These are phyloP conservation scores for Plasmodium vivax DNA, from an alignment of 169 alveolate species.

Conservation along the genomic window DNA sequence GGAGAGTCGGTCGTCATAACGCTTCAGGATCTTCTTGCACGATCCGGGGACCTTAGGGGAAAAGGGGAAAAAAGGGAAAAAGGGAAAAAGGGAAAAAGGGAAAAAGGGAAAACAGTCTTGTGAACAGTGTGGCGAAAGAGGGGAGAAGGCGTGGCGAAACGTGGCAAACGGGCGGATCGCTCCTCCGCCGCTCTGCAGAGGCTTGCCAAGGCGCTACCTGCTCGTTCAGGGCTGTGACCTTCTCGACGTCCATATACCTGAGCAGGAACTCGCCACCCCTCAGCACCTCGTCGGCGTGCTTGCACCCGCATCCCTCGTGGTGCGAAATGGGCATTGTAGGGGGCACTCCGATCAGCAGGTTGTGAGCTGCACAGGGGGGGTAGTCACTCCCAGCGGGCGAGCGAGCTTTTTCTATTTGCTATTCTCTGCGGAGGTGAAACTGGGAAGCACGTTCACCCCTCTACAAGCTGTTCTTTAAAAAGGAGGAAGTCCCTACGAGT, in stretches of 20 bases:
- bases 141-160: neutral
- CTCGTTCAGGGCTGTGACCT: conserved; percentile 83
- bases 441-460: neutral
- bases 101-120: neutral
- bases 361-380: neutral
- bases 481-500: neutral
- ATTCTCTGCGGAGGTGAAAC: neutral
- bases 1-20: conserved; percentile 78
- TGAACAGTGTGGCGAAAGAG: neutral
- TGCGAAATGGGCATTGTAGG: conserved; percentile 84
- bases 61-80: neutral
- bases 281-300: conserved; percentile 78
- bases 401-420: neutral
- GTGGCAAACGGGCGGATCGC: neutral
- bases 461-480: neutral
- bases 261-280: conserved; percentile 81
- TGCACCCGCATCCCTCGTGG: conserved; percentile 85
- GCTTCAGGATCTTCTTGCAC: conserved; percentile 77
- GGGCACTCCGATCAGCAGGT: neutral
- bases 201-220: conserved; percentile 37
- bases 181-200: neutral
- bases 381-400: neutral
- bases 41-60: conserved; percentile 76
- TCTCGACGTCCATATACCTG: conserved; percentile 78
- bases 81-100: no score